Conservation (phyloP, 1,284 basidiomycete species). For the Golubevia pallescens region DNA sequence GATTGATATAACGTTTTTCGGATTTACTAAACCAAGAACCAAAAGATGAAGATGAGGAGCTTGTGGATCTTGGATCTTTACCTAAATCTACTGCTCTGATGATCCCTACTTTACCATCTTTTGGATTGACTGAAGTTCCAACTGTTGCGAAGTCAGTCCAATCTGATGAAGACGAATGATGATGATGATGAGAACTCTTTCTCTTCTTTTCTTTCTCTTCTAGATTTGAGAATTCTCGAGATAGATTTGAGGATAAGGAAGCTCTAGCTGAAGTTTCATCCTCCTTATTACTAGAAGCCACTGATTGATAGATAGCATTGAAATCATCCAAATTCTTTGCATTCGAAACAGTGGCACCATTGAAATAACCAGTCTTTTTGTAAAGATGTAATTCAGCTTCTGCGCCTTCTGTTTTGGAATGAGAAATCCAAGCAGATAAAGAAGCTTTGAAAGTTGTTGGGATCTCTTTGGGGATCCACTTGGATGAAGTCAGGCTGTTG, state of each 20-base stretch:
- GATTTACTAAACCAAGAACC: slow-evolving; percentile 5
- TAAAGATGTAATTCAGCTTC: slow-evolving; percentile 45
- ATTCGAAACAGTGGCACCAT: slow-evolving; percentile 36
- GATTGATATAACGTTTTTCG: slow-evolving; percentile 42
- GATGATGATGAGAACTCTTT: too few relatives aligned
- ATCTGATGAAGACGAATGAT: too few relatives aligned
- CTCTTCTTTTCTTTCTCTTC: too few relatives aligned
- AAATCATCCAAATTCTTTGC: slow-evolving; percentile 7
- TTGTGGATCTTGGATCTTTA: not conserved
- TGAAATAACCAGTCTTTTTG: slow-evolving; percentile 35
- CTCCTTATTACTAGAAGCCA: too few relatives aligned
- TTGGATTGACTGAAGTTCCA: not conserved
- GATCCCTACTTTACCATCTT: slow-evolving; percentile 46
- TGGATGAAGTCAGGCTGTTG: slow-evolving; percentile 9
- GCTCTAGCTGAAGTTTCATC: too few relatives aligned
- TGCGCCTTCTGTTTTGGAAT: slow-evolving; percentile 29
- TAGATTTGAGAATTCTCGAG: too few relatives aligned
- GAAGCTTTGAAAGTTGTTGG: slow-evolving; percentile 37
- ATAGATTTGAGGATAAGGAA: too few relatives aligned
- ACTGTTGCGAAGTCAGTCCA: too few relatives aligned
- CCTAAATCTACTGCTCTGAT: slow-evolving; percentile 45
- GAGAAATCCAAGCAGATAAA: slow-evolving; percentile 33
- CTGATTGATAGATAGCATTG: too few relatives aligned
- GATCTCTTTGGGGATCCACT: slow-evolving; percentile 33
- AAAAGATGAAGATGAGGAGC: not conserved